These are phyloP conservation scores for Wickerhamomyces bovis DNA, from an alignment of 805 yeast species.

Conservation along the genomic window DNA sequence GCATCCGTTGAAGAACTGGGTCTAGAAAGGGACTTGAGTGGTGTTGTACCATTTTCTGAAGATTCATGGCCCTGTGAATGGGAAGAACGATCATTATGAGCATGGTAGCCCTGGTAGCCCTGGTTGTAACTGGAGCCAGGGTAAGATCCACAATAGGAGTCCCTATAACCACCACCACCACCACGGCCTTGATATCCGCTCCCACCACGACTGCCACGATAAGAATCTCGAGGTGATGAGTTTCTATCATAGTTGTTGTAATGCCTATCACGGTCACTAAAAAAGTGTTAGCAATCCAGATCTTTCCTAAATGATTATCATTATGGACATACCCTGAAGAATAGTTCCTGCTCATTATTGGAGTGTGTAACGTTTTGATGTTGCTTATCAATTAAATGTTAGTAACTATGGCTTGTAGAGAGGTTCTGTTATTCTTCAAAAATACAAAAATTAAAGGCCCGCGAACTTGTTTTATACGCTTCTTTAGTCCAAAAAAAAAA, in stretches of 20 bases:
- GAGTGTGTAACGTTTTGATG: no score
- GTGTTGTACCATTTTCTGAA: neutral
- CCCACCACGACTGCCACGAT: neutral
- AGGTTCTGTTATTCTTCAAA: no score
- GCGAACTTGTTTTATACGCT: no score
- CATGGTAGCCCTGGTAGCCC: neutral
- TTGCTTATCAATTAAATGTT: no score
- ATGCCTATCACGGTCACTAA: neutral
- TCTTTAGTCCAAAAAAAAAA: no score
- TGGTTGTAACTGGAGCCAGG: neutral
- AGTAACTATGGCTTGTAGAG: neutral
- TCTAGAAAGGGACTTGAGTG: neutral
- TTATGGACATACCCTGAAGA: neutral
- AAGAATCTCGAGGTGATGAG: neutral
- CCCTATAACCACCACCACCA: neutral
- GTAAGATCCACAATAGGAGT: neutral
- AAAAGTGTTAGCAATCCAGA: neutral
- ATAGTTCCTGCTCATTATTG: neutral
- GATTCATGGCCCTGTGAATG: neutral
- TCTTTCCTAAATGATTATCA: neutral
- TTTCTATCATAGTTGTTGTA: neutral
- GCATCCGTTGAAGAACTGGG: neutral
- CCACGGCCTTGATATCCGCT: neutral
- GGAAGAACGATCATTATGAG: neutral
- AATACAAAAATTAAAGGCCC: no score